Conservation (phyloP, 306 rosid species). For the Bauhinia variegata region DNA sequence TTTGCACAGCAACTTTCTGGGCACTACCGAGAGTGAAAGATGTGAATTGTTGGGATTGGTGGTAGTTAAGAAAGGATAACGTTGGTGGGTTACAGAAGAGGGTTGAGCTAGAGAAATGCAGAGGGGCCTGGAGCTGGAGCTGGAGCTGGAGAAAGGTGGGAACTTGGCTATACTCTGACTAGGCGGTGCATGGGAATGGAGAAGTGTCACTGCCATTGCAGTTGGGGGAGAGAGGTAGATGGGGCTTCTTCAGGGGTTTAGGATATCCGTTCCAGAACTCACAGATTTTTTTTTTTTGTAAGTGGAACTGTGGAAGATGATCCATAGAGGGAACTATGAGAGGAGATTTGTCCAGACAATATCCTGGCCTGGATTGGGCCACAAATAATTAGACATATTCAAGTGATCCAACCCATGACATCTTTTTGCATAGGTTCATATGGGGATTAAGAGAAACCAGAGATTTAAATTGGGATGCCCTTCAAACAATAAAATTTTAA, state of each 20-base stretch:
- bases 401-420: too few relatives aligned
- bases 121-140: constrained; percentile 34
- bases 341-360: too few relatives aligned
- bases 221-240: not conserved
- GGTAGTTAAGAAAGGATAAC: constrained; percentile 53
- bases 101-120: constrained; percentile 38
- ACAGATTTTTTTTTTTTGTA: too few relatives aligned
- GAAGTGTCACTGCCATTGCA: constrained; percentile 51
- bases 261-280: not conserved
- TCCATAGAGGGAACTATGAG: too few relatives aligned
- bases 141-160: constrained; percentile 40
- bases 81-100: constrained; percentile 45
- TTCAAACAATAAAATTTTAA: too few relatives aligned
- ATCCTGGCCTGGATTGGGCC: too few relatives aligned
- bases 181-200: constrained; percentile 36
- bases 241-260: constrained; percentile 33
- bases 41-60: constrained; percentile 14
- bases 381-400: too few relatives aligned
- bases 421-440: too few relatives aligned
- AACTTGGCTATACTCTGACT: constrained; percentile 33
- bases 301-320: too few relatives aligned
- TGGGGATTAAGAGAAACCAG: too few relatives aligned
- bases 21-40: constrained; percentile 53
- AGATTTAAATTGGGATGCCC: too few relatives aligned
- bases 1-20: constrained; percentile 63